Conservation (phyloP, 768 basidiomycete species). For the Collybia mongolica region DNA sequence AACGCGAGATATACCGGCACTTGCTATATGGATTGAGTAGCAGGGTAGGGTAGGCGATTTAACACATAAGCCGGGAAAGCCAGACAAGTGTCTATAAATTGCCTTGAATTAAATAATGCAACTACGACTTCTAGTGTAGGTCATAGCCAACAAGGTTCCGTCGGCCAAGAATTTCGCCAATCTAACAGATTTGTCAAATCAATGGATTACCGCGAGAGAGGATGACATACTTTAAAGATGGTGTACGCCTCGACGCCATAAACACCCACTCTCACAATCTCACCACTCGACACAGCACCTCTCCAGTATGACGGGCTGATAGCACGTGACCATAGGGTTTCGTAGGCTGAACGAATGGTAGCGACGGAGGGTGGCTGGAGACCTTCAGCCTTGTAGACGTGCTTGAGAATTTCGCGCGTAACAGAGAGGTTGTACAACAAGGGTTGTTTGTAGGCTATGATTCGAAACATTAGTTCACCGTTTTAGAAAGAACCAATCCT, state of each 20-base stretch:
- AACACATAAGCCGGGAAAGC: no score
- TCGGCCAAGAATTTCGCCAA: slow-evolving; percentile 87
- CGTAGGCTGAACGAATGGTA: slow-evolving; percentile 57
- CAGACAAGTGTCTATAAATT: no score
- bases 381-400: slow-evolving; percentile 70
- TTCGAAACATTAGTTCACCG: neutral
- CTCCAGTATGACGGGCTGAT: slow-evolving; percentile 61
- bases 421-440: slow-evolving; percentile 79
- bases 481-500: slow-evolving; percentile 15
- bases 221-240: slow-evolving; percentile 72
- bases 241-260: slow-evolving; percentile 88
- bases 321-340: slow-evolving; percentile 62
- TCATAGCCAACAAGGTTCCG: slow-evolving; percentile 81
- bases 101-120: no score
- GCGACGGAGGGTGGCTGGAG: slow-evolving; percentile 67
- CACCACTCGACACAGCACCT: slow-evolving; percentile 56
- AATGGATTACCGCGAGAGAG: neutral
- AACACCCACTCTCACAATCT: slow-evolving; percentile 64
- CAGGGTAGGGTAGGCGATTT: no score
- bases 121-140: slow-evolving; percentile 38
- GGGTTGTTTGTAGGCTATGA: slow-evolving; percentile 69
- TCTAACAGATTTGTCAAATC: slow-evolving; percentile 32
- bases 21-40: no score
- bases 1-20: no score
- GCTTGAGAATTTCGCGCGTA: slow-evolving; percentile 70